Base-by-base conservation (phyloP, 164 flowering plant genomes). In the Akebia trifoliata region DNA sequence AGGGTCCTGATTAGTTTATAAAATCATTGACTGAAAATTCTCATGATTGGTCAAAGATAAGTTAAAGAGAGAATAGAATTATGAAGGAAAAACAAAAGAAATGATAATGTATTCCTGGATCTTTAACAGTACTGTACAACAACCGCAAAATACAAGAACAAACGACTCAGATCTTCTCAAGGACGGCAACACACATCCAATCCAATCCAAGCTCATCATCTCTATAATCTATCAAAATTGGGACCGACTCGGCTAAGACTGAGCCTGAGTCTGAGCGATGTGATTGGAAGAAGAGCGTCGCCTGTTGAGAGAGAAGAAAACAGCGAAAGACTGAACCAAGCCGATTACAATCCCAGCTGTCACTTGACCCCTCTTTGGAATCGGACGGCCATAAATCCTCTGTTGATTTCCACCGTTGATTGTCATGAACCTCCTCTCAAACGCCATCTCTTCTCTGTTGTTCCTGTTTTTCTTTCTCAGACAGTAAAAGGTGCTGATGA, bases 281-380 rank as follows among this genome's bases (percentile, higher is more conserved):
- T 11, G 54, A 11, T n/a, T 21, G 30, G 36, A 37, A n/a, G 28
- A 6, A 0, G 46, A 26, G 18, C 40, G 31, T 0, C 40, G 50
- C 1, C 29, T 30, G 4, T 24, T 45, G 32, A 53, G 29, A n/a
- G 69, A 60, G 53, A 64, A 69, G 17, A 69, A n/a, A 38, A 69
- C 35, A n/a, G 57, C 58, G 18, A 69, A 43, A 59, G 73, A 55
- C 20, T 69, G 58, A 60, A 65, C 65, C 12, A 69, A 35, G 14
- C 69, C 65, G 6, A 60, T 18, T 2, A 60, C 68, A 21, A 64
- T 69, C 48, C 61, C 60, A 30, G 32, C 65, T 57, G 59, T 64
- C 17, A 69, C 65, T 36, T 64, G 69, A 0, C 73, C 69, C 31
- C 73, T 25, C 61, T 54, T 69, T 2, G 73, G 69, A 12, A 64